These are phyloP conservation scores for Sextonia rubra DNA, from an alignment of 164 flowering plant genomes.

Conservation along the genomic window DNA sequence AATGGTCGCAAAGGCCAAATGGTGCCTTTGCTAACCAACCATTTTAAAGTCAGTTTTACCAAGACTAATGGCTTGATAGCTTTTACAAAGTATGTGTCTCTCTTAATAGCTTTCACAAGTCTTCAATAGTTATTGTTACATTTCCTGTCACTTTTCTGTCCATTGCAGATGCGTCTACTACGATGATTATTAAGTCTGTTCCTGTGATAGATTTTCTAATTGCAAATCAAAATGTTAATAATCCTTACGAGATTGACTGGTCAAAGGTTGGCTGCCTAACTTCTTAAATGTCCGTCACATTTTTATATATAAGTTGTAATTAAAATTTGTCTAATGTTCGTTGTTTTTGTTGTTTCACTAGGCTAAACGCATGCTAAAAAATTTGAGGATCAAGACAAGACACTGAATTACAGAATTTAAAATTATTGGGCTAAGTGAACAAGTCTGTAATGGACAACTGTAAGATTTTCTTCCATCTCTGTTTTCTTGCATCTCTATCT, in stretches of 20 bases:
- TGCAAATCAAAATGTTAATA: conserved; percentile 66
- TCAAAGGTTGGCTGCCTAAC: conserved; percentile 41
- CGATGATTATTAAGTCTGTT: conserved; percentile 86
- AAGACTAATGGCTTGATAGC: conserved; percentile 37
- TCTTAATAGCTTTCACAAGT: not conserved
- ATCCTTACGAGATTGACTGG: conserved; percentile 70
- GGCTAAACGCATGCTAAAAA: conserved; percentile 75
- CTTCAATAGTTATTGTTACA: not conserved
- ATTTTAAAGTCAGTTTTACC: conserved; percentile 62
- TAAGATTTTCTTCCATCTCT: conserved; percentile 20
- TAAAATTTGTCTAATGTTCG: not conserved
- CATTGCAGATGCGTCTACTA: conserved; percentile 78
- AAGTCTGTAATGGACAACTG: conserved; percentile 57
- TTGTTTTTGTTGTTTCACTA: conserved; percentile 14
- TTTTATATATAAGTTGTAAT: no score
- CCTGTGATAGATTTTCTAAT: conserved; percentile 76
- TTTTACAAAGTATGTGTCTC: not conserved
- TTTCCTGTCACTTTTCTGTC: conserved; percentile 2
- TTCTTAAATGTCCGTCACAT: not conserved
- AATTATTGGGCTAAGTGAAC: conserved; percentile 81
- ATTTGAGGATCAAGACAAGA: conserved; percentile 52
- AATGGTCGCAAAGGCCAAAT: conserved; percentile 58
- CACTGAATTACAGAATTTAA: conserved; percentile 62
- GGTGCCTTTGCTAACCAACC: conserved; percentile 63
- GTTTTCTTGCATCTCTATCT: not conserved